These are phyloP conservation scores for Begonia loranthoides DNA, from an alignment of 306 rosid species.

Conservation along the genomic window DNA sequence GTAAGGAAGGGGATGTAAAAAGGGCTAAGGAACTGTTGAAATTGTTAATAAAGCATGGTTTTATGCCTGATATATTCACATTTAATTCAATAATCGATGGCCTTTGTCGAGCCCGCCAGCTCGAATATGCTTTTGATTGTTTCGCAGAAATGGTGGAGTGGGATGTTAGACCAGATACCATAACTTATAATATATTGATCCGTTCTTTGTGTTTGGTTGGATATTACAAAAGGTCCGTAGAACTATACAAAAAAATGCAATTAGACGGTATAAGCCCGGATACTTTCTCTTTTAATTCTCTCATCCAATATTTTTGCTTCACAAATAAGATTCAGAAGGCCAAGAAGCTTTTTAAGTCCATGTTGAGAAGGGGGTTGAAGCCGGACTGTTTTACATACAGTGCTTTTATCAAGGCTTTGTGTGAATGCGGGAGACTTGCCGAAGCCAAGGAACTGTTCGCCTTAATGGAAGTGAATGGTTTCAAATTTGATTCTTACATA, in stretches of 20 bases:
- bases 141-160: slow-evolving; percentile 72
- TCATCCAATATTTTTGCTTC: slow-evolving; percentile 47
- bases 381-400: slow-evolving; percentile 53
- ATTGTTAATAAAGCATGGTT: slow-evolving; percentile 43
- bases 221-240: slow-evolving; percentile 36
- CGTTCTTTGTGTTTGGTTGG: slow-evolving; percentile 48
- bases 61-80: slow-evolving; percentile 64
- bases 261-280: slow-evolving; percentile 57
- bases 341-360: slow-evolving; percentile 34
- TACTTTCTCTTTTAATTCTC: slow-evolving; percentile 47
- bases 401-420: slow-evolving; percentile 51
- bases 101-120: slow-evolving; percentile 42
- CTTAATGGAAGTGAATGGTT: slow-evolving; percentile 50
- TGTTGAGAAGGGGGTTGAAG: slow-evolving; percentile 42
- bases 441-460: slow-evolving; percentile 61
- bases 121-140: slow-evolving; percentile 56
- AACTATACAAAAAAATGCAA: slow-evolving; percentile 54
- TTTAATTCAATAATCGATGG: slow-evolving; percentile 70
- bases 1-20: slow-evolving; percentile 39
- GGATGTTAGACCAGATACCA: slow-evolving; percentile 54
- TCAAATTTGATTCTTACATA: slow-evolving; percentile 43
- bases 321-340: slow-evolving; percentile 53
- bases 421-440: slow-evolving; percentile 35
- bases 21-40: slow-evolving; percentile 47
- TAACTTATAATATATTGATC: slow-evolving; percentile 58